phyloP scores from a whole-genome alignment of 1,284 basidiomycete genomes.

The Ustilago nuda region DNA sequence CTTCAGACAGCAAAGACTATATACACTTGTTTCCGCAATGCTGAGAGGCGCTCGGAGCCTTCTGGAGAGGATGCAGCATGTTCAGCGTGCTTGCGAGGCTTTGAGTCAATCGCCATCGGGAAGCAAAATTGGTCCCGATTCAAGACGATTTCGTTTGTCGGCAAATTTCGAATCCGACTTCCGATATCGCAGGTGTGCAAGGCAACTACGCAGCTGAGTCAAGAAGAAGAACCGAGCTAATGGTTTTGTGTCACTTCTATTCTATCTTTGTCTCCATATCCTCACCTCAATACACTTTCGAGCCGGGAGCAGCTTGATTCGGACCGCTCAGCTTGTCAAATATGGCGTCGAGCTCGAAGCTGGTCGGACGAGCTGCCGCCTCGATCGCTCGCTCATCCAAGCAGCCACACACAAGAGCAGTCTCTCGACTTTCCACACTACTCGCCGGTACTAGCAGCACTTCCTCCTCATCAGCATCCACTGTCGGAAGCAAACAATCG shows the following conservation, averaged over 20 bases:
- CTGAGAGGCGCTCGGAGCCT: background rate
- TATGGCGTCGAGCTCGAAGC: constrained; percentile 20
- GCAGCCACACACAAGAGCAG: constrained; percentile 6
- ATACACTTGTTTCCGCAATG: background rate
- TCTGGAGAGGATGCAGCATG: background rate
- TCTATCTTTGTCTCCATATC: background rate
- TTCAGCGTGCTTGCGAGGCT: background rate
- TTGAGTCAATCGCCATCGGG: background rate
- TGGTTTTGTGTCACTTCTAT: background rate
- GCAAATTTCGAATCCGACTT: constrained; percentile 39
- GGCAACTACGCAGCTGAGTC: constrained; percentile 24
- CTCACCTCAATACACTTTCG: background rate
- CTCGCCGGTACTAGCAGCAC: background rate
- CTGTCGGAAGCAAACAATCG: background rate
- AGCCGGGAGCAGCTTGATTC: background rate
- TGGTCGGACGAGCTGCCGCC: constrained; percentile 19
- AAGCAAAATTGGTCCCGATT: constrained; percentile 1
- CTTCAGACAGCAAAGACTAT: background rate
- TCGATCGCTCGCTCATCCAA: constrained; percentile 23
- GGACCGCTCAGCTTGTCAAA: background rate
- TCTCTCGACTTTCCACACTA: constrained; percentile 7
- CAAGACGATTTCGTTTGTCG: constrained; percentile 8
- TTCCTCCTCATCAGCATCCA: background rate
- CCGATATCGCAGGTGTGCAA: constrained; percentile 23
- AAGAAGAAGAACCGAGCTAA: constrained; percentile 34